phyloP scores from a whole-genome alignment of 257 asterid genomes.

The Solanum dulcamara region DNA sequence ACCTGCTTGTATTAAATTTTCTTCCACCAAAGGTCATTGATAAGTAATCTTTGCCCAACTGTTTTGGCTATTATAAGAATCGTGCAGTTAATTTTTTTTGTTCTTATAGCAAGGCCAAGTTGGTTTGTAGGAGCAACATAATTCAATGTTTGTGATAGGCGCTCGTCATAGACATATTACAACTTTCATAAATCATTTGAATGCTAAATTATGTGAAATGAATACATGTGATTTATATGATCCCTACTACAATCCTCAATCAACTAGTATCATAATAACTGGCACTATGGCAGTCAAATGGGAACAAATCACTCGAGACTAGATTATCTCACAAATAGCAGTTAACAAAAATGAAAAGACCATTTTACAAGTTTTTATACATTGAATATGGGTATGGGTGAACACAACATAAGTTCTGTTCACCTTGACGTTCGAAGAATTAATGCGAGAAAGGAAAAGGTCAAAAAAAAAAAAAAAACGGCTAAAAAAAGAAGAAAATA shows the following conservation, averaged over 20 bases:
- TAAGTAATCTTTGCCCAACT: too few species aligned
- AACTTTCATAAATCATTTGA: neutral
- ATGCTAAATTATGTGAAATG: neutral
- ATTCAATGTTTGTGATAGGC: too few species aligned
- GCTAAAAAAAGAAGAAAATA: neutral
- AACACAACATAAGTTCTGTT: neutral
- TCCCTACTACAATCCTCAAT: neutral
- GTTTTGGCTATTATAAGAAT: too few species aligned
- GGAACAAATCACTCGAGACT: neutral
- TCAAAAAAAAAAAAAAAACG: neutral
- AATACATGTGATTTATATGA: neutral
- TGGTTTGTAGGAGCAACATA: too few species aligned
- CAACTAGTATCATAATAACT: neutral
- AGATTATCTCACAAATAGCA: neutral
- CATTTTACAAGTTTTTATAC: slow-evolving; percentile 18
- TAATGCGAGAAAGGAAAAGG: neutral
- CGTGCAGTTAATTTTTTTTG: too few species aligned
- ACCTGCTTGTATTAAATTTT: neutral
- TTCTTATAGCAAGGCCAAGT: too few species aligned
- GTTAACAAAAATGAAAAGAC: neutral
- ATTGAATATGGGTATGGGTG: slow-evolving; percentile 3
- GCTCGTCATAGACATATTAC: neutral
- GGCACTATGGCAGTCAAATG: neutral
- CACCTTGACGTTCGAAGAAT: neutral
- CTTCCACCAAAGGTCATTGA: too few species aligned